Base-by-base conservation (phyloP, 768 basidiomycete species). In the Boletus pseudo-olivaceus region DNA sequence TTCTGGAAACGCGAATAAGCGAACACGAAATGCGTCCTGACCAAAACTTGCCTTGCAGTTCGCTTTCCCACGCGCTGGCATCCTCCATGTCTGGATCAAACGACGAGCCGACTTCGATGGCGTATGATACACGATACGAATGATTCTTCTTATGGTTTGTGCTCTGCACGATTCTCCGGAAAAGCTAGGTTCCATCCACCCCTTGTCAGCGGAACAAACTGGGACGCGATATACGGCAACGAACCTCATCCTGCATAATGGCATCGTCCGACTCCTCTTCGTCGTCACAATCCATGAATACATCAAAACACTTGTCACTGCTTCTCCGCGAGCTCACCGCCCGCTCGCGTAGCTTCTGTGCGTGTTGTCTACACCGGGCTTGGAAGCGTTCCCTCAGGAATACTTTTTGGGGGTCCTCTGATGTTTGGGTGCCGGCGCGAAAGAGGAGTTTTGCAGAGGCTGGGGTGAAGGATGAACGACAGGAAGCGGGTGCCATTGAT, bases 61-160 rank as follows among this genome's bases (percentile, higher is more conserved):
- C 82, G 29, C 69, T 61, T 65, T 88, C 87, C 87, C 85, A 88
- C n/a, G 67, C 62, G 20, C 60, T 70, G 5, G 80, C 66, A 53
- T 88, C 85, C 33, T 90, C 85, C 62, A 88, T 70, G 64, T 82
- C 82, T 5, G 88, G 88, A 64, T 90, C 88, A 54, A 88, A 81
- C 1, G 88, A 89, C 15, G 86, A 87, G 6, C 88, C 88, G 4
- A 90, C 87, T 53, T 88, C 86, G 17, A 72, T 64, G 27, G 80
- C 77, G 55, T 85, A 90, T 2, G 86, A 88, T 3, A 87, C 64
- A 9, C 80, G 77, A 59, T 84, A 88, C 2, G 75, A 67, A 62
- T 88, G 80, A 3, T 65, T 72, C 17, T 72, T 66, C 60, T 78
- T 83, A 11, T 76, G 73, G 32, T 75, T 76, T 12, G 80, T 71